Evolutionary conservation across 1,139 yeast genomes (phyloP).

Genomic region (Trichomonascaceae sp.): DNA sequence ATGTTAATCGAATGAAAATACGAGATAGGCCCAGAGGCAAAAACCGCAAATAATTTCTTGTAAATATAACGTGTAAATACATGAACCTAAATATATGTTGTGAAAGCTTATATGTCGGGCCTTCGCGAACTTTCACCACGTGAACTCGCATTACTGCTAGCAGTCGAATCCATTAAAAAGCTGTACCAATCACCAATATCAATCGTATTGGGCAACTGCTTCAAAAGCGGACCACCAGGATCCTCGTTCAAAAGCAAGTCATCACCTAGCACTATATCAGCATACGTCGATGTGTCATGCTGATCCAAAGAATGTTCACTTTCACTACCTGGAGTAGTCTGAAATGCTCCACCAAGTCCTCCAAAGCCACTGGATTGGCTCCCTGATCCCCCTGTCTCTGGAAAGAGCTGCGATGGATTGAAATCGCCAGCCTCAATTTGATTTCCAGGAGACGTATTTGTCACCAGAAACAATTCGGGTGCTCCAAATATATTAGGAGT

Average conservation of each 20-base stretch:
- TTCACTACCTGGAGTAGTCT: not conserved
- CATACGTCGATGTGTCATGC: not conserved
- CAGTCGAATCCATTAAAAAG: slow-evolving; percentile 25
- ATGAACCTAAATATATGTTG: not conserved
- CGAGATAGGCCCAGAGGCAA: slow-evolving; percentile 50
- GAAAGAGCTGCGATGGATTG: slow-evolving; percentile 36
- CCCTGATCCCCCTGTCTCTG: slow-evolving; percentile 24
- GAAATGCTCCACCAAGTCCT: not conserved
- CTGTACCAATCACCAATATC: slow-evolving; percentile 38
- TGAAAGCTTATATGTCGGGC: not conserved
- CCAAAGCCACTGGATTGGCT: slow-evolving; percentile 8
- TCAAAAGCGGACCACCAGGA: not conserved
- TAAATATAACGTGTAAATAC: not conserved
- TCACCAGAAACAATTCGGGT: slow-evolving; percentile 33
- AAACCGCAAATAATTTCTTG: slow-evolving; percentile 12
- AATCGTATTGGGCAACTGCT: slow-evolving; percentile 20
- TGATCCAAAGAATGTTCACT: not conserved
- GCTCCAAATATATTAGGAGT: slow-evolving; percentile 6
- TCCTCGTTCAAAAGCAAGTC: slow-evolving; percentile 6
- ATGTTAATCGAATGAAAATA: slow-evolving; percentile 75
- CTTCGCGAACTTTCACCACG: not conserved
- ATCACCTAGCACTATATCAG: slow-evolving; percentile 1
- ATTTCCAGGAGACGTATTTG: slow-evolving; percentile 29
- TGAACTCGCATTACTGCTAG: not conserved
- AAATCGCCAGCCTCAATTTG: slow-evolving; percentile 29